Conservation (phyloP, 768 basidiomycete species). For the Russula abietina region DNA sequence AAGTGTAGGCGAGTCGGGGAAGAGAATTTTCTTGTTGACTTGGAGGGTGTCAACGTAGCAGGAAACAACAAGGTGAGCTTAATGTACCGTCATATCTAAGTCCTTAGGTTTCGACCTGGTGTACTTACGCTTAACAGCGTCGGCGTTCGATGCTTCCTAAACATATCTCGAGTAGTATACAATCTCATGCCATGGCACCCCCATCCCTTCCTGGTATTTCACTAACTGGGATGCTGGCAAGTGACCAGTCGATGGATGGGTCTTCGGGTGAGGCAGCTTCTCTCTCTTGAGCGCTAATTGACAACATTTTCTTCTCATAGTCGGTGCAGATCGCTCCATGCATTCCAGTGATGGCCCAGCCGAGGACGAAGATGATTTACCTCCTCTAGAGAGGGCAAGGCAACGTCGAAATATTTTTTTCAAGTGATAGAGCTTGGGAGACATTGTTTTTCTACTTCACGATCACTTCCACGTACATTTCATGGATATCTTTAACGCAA, state of each 20-base stretch:
- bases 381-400: constrained; percentile 64
- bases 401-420: constrained; percentile 40
- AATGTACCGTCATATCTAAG: not conserved
- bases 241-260: constrained; percentile 24
- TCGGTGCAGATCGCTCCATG: constrained; percentile 14
- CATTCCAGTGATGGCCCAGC: constrained; percentile 21
- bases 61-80: constrained; percentile 55
- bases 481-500: constrained; percentile 1
- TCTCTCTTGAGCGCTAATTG: not conserved
- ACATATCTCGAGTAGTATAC: constrained; percentile 32
- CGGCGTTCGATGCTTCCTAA: constrained; percentile 72
- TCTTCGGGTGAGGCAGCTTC: constrained; percentile 5
- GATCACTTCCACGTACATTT: constrained; percentile 8
- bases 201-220: constrained; percentile 6
- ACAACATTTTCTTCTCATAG: not conserved
- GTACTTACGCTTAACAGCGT: constrained; percentile 39
- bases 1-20: constrained; percentile 60
- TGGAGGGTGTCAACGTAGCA: constrained; percentile 50
- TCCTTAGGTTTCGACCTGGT: not conserved
- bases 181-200: constrained; percentile 2
- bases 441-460: not conserved
- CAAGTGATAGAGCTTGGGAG: constrained; percentile 3
- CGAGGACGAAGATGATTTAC: constrained; percentile 50
- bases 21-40: constrained; percentile 54
- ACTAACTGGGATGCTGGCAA: constrained; percentile 8